Base-by-base conservation (phyloP, 1,139 yeast species). In the Hyphopichia burtonii region DNA sequence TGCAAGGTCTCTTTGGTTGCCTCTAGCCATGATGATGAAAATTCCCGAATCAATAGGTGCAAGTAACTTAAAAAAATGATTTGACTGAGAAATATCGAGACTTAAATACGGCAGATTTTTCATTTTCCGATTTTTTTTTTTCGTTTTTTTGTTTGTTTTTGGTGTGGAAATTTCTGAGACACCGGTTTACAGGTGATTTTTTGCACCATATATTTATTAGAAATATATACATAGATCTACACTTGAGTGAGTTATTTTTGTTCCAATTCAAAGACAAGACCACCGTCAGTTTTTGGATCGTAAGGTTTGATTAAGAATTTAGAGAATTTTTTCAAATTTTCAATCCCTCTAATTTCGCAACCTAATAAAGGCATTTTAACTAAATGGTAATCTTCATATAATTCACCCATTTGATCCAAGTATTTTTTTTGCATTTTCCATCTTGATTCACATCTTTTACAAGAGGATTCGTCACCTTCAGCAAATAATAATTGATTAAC, bases 11-110 rank as follows among this genome's bases (percentile, higher is more conserved):
- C 99, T 80, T 68, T 93, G 98, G 66, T 93, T 93, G 27, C 99
- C 99, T 74, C 99, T 80, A 41, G 96, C 85, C 98, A 91, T 91
- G n/a, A n/a, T n/a, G n/a, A n/a, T n/a, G n/a, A n/a, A n/a, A n/a
- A n/a, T n/a, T n/a, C n/a, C n/a, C n/a, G n/a, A n/a, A n/a, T n/a
- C n/a, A n/a, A n/a, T n/a, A n/a, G n/a, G n/a, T n/a, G n/a, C n/a
- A n/a, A n/a, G n/a, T n/a, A n/a, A n/a, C n/a, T n/a, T n/a, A n/a
- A n/a, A n/a, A n/a, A n/a, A n/a, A n/a, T 10, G 6, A 12, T 15
- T 31, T 33, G 36, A 11, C 23, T 20, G 23, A 20, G 23, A 20
- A 20, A 20, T 20, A 20, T 20, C 8, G 23, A 20, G 23, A 35
- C 27, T 28, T 20, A 20, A 20, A 20, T 20, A 20, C 23, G 5